Percentiles rank a stretch among this genome's conserved stretches.
These are phyloP conservation scores for Fusarium globosum DNA, from an alignment of 2,329 filamentous ascomycete genomes.

Conservation along the genomic window DNA sequence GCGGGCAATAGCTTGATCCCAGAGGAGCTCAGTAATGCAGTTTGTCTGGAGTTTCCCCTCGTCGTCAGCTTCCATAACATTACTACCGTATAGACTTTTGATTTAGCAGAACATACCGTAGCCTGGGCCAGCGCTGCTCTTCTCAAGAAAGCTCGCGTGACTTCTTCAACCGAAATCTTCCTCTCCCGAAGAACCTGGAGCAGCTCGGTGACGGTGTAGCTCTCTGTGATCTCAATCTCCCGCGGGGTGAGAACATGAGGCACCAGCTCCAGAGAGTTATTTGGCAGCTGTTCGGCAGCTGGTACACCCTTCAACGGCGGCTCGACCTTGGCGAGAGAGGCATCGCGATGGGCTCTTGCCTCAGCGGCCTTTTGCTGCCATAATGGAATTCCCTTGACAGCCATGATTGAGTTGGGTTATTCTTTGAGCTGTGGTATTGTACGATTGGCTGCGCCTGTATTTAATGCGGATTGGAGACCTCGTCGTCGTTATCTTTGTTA, in stretches of 20 bases:
- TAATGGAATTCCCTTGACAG: not conserved
- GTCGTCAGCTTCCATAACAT: not conserved
- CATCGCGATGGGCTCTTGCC: conserved; percentile 31
- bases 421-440: not conserved
- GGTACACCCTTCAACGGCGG: conserved; percentile 43
- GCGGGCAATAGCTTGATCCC: conserved; percentile 49
- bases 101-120: conserved; percentile 30
- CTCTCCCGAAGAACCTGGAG: conserved; percentile 28
- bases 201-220: conserved; percentile 39
- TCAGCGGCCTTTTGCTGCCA: not conserved
- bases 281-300: conserved; percentile 17
- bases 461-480: not conserved
- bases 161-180: conserved; percentile 42
- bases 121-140: conserved; percentile 43
- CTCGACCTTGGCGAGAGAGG: conserved; percentile 42
- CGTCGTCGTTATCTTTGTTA: not conserved
- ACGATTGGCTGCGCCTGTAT: not conserved
- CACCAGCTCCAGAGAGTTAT: conserved; percentile 40
- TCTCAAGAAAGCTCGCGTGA: conserved; percentile 42
- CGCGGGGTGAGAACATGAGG: conserved; percentile 38
- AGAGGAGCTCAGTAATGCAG: conserved; percentile 49
- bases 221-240: conserved; percentile 45
- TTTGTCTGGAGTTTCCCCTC: conserved; percentile 40
- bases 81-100: not conserved
- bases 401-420: not conserved